These are phyloP conservation scores for Eucalyptus fibrosa DNA, from an alignment of 345 rosid species.

Conservation along the genomic window DNA sequence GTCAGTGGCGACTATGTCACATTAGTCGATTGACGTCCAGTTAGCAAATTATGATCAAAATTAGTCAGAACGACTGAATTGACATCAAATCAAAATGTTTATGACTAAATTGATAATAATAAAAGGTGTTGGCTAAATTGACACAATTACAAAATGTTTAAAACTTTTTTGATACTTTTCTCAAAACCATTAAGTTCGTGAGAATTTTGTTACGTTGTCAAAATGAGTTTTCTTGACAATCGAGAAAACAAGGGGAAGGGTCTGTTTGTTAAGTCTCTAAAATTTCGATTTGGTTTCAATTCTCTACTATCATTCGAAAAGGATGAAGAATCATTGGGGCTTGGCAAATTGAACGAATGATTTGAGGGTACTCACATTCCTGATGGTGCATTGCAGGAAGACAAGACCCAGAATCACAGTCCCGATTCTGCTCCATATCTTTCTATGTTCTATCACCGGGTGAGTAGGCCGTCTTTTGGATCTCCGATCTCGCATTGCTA, in stretches of 20 bases:
- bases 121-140: fast-evolving
- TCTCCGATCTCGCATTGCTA: neutral
- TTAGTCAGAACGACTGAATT: fast-evolving
- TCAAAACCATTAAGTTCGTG: fast-evolving
- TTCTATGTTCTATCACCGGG: constrained; percentile 89
- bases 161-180: fast-evolving
- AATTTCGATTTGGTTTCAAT: neutral
- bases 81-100: fast-evolving
- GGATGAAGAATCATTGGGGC: neutral
- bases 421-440: constrained; percentile 37
- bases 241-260: neutral
- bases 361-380: neutral
- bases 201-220: neutral
- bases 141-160: fast-evolving
- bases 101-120: no score
- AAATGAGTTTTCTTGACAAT: neutral
- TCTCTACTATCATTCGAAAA: neutral
- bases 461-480: neutral
- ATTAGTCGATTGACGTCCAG: fast-evolving
- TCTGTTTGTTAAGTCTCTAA: neutral
- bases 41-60: fast-evolving
- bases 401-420: constrained; percentile 62
- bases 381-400: constrained; percentile 27
- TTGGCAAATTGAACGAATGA: neutral
- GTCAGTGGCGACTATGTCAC: fast-evolving